Evolutionary conservation across 305 asterid species (phyloP).

Genomic region (Fraxinus dipetala): DNA sequence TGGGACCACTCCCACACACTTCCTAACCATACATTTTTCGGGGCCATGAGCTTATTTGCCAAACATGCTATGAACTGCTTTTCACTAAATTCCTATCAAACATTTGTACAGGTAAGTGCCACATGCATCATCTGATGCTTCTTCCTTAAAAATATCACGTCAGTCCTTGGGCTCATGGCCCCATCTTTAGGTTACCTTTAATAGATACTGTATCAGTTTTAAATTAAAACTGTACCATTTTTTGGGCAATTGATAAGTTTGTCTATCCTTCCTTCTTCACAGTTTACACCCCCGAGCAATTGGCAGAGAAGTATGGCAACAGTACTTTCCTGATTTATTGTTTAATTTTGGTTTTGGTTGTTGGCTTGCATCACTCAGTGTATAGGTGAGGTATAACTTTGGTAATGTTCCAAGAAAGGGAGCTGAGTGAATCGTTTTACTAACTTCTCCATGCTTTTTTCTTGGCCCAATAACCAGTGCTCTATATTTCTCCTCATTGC

Average conservation of each 20-base stretch:
- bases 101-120: conserved; percentile 11
- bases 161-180: conserved; percentile 14
- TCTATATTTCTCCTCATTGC: conserved; percentile 18
- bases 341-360: conserved; percentile 68
- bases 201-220: background rate
- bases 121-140: background rate
- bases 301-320: conserved; percentile 88
- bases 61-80: too few relatives aligned
- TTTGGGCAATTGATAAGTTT: conserved; percentile 1
- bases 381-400: conserved; percentile 56
- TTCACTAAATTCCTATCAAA: too few relatives aligned
- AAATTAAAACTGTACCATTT: conserved; percentile 1
- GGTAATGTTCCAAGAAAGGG: conserved; percentile 18
- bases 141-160: background rate
- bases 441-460: background rate
- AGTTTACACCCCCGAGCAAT: conserved; percentile 90
- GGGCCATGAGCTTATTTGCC: too few relatives aligned
- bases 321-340: conserved; percentile 77
- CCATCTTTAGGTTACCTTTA: conserved; percentile 9
- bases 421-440: conserved; percentile 21
- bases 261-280: conserved; percentile 30
- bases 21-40: too few relatives aligned
- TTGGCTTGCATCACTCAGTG: conserved; percentile 61
- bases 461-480: conserved; percentile 11
- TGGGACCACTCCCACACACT: too few relatives aligned